Evolutionary conservation across 192 early-diverging fungal genomes (phyloP), one percentile per base, ranked within the genome.

Genomic region (Kappamyces sp.): DNA sequence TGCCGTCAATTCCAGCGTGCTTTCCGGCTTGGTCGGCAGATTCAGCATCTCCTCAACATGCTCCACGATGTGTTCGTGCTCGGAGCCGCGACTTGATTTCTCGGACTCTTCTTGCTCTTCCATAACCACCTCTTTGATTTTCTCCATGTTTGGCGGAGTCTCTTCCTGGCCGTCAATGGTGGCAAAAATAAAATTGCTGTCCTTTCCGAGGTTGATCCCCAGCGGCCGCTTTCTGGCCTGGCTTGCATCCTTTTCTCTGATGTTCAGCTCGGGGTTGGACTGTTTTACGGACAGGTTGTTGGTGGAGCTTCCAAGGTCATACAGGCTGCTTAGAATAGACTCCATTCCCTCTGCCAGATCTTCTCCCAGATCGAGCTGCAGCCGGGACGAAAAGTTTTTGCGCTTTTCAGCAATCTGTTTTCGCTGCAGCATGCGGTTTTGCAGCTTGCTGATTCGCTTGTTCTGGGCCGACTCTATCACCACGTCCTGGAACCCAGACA

Each of bases 391-490:
- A 31, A n/a, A n/a, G 42, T 15, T 60, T 60, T 62, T 31, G 13
- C 50, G 37, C 13, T 42, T 49, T 6, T 54, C 61, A 37, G 39
- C 39, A 2, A 42, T 37, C 35, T 31, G 31, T 15, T 36, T 39
- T 36, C 37, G 43, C 34, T 33, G 40, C 53, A 35, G 31, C 36
- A 47, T 10, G 7, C 58, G 53, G 8, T 54, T 47, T 44, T 47
- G 38, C 9, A 12, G 8, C 46, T 32, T 15, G 23, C 34, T 36
- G 50, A 47, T 35, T 34, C 50, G 7, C 38, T 69, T 65, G n/a
- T 40, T 41, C 5, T 55, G 47, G 44, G 58, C 13, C 2, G 55
- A 60, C 43, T 63, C 61, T 38, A 54, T 50, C 2, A 70, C 32
- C 10, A 42, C 35, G 23, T 49, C 35, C 51, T 70, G 59, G 34